Evolutionary conservation across 2,329 filamentous ascomycete species (phyloP).

Genomic region (Talaromyces sp.): DNA sequence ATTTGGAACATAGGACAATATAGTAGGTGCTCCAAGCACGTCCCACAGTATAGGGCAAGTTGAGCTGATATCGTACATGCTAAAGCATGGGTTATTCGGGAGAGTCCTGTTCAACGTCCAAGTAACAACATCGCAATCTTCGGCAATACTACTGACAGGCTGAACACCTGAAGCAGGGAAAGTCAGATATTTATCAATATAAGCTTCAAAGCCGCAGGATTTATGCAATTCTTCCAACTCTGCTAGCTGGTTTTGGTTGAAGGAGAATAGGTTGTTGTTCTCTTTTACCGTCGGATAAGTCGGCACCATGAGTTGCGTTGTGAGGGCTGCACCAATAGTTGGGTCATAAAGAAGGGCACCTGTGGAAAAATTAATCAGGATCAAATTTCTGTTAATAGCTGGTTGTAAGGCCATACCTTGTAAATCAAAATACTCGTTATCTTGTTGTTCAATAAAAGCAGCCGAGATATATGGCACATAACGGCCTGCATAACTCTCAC

Average conservation of each 20-base stretch:
- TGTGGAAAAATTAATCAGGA: background rate
- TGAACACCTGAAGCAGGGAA: conserved; percentile 42
- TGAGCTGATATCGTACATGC: conserved; percentile 67
- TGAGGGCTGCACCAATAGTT: conserved; percentile 41
- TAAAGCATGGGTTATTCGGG: conserved; percentile 70
- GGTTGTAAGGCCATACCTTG: conserved; percentile 41
- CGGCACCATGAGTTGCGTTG: conserved; percentile 28
- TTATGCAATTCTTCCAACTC: conserved; percentile 38
- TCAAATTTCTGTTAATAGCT: background rate
- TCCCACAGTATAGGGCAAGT: conserved; percentile 69
- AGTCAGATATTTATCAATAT: conserved; percentile 49
- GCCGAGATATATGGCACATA: conserved; percentile 71
- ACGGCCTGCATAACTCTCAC: conserved; percentile 65
- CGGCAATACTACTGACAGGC: conserved; percentile 51
- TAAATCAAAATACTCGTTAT: conserved; percentile 65
- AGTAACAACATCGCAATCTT: conserved; percentile 55
- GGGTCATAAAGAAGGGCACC: conserved; percentile 68
- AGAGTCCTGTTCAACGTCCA: conserved; percentile 52
- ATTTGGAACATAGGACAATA: conserved; percentile 52
- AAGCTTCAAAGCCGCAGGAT: conserved; percentile 43
- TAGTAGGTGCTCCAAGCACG: conserved; percentile 59
- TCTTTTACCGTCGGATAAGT: conserved; percentile 39
- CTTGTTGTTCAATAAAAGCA: conserved; percentile 65
- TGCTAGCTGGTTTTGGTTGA: conserved; percentile 41
- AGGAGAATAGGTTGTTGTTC: conserved; percentile 39